Base-by-base conservation (phyloP, 1,139 yeast genomes). In the Sugiyamaella castrensis region DNA sequence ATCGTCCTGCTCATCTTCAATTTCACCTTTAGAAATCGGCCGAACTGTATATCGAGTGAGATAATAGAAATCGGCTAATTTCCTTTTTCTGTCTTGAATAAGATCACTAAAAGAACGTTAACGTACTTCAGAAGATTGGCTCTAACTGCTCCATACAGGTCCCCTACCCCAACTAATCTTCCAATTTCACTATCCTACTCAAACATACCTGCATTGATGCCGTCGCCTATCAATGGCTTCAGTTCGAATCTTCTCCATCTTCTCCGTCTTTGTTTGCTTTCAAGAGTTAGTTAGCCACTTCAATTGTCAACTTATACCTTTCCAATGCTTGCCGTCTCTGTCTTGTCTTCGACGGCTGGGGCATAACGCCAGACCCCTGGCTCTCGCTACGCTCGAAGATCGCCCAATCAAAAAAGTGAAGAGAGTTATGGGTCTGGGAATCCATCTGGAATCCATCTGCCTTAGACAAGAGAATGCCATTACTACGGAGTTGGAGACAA, bases 41-140 rank as follows among this genome's bases (percentile, higher is more conserved):
- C 66, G 60, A 33, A 69, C 62, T 3, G 78, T 79, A 32, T 71
- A 63, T 40, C 74, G 68, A 1, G 82, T 74, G 4, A 81, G 73
- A 53, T 79, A 76, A 59, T 77, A 80, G 24, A 81, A 64, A 59
- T 80, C 83, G 1, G 81, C 71, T 31, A 81, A 66, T 59, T 78
- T 79, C 27, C 80, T 66, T 57, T 78, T 79, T 44, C 85, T 67
- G 43, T 43, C 46, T 4, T 38, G 40, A 30, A 47, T 39, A 4
- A 47, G 24, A 36, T 47, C 47, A 30, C 47, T 47, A 32, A 13
- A 19, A 28, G 37, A 27, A 12, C 4, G 27, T 11, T 12, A 30
- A 13, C 10, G 30, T 39, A 8, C 2, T 10, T 19, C 24, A 19
- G 34, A 5, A 12, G 24, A n/a, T n/a, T n/a, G n/a, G n/a, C n/a